Evolutionary conservation across 2,329 filamentous ascomycete genomes (phyloP), one percentile per base, ranked within the genome.

Genomic region (Penicillium sp.): DNA sequence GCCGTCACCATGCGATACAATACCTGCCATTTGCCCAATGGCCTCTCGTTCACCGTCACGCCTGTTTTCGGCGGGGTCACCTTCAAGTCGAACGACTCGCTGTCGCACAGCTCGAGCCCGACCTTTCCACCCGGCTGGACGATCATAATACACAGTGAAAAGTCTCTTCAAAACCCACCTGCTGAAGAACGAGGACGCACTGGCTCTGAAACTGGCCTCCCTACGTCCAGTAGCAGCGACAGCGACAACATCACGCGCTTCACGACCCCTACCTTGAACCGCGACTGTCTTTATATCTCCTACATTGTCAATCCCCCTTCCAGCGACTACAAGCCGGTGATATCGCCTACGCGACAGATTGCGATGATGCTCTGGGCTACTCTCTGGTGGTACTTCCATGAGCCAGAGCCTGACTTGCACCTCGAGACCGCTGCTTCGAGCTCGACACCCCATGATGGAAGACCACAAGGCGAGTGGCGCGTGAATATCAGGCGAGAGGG

Each of bases 341-440:
- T 83, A 14, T 96, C 92, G 62, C 91, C 91, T 0, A 95, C 92
- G 0, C 84, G 93, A 47, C 91, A 96, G 78, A 91, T 96, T 61
- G 94, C 94, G 66, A 92, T 97, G 91, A 96, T 97, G 90, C 83
- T 98, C 6, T 98, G 92, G 91, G 87, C 92, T 37, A 93, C 92
- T 1, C 81, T 98, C 43, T 96, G 92, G 81, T 98, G 94, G 94
- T 98, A 98, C 80, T 98, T 97, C 69, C 93, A 97, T 78, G 91
- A 96, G 75, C 84, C 87, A 0, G 84, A 89, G 67, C 94, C 94
- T 0, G 81, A 84, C 22, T 82, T 84, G 0, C 83, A 86, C 52
- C 72, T 95, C 37, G 82, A 82, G 17, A 90, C 86, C 6, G 79
- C 86, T 5, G 81, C 84, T 0, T 90, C 88, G 1, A 84, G 83